Evolutionary conservation across 768 basidiomycete genomes (phyloP).

Genomic region (Tephrocybe sp.): DNA sequence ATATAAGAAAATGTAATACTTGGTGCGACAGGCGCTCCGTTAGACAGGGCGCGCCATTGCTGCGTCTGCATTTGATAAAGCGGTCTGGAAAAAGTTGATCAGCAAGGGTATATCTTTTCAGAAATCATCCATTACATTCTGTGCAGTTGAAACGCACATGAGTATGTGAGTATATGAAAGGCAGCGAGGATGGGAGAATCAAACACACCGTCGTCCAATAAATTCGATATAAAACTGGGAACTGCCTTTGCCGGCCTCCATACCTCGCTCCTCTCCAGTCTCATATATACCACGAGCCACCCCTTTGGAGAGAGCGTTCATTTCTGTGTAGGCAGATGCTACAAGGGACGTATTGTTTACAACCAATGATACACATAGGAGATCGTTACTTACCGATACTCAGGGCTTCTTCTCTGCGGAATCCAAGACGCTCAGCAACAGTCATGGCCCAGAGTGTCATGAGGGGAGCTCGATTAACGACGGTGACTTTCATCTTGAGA

Average conservation of each 20-base stretch:
- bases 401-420: constrained; percentile 85
- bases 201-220: constrained; percentile 67
- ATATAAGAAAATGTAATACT: constrained; percentile 83
- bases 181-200: no score
- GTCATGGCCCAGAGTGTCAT: constrained; percentile 93
- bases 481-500: constrained; percentile 57
- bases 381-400: constrained; percentile 66
- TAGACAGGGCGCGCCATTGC: constrained; percentile 83
- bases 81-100: constrained; percentile 47
- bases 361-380: not conserved
- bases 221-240: constrained; percentile 85
- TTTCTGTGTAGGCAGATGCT: constrained; percentile 93
- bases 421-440: constrained; percentile 85
- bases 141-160: no score
- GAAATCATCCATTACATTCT: constrained; percentile 16
- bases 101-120: not conserved
- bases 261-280: constrained; percentile 48
- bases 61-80: constrained; percentile 69
- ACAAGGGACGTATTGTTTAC: not conserved
- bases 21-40: constrained; percentile 69
- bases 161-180: no score
- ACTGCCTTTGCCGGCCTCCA: constrained; percentile 54
- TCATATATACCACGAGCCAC: constrained; percentile 79
- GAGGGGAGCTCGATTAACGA: constrained; percentile 90
- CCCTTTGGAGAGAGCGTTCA: constrained; percentile 88